Percentiles rank a stretch among this genome's conserved stretches.
These are phyloP conservation scores for Gossypium ekmanianum DNA, from an alignment of 345 rosid genomes.

Conservation along the genomic window DNA sequence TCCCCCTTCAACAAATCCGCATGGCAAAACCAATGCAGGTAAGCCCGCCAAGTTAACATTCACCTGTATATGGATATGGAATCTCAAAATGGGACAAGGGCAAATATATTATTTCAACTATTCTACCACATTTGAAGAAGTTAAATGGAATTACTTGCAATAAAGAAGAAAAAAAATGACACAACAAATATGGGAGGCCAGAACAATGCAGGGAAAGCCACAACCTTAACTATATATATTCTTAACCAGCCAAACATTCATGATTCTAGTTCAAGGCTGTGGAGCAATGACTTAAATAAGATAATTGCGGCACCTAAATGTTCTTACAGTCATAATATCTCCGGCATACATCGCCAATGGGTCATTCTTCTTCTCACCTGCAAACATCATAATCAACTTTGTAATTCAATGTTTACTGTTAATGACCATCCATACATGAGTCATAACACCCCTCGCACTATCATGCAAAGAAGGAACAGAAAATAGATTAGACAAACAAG, in stretches of 20 bases:
- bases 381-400: conserved; percentile 13
- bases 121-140: neutral
- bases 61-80: conserved; percentile 44
- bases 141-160: neutral
- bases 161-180: too few species aligned
- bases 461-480: neutral
- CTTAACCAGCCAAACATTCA: neutral
- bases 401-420: neutral
- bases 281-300: neutral
- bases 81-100: conserved; percentile 16
- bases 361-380: conserved; percentile 87
- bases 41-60: conserved; percentile 89
- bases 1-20: conserved; percentile 82
- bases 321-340: conserved; percentile 82
- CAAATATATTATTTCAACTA: neutral
- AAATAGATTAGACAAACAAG: neutral
- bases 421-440: neutral
- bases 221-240: neutral
- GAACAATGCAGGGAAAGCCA: neutral
- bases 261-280: neutral
- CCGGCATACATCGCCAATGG: conserved; percentile 96
- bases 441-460: neutral
- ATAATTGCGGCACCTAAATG: neutral
- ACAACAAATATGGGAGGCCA: neutral
- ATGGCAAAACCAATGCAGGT: conserved; percentile 89